These are phyloP conservation scores for Dispira parvispora DNA, from an alignment of 192 early-diverging fungal genomes.

Conservation along the genomic window DNA sequence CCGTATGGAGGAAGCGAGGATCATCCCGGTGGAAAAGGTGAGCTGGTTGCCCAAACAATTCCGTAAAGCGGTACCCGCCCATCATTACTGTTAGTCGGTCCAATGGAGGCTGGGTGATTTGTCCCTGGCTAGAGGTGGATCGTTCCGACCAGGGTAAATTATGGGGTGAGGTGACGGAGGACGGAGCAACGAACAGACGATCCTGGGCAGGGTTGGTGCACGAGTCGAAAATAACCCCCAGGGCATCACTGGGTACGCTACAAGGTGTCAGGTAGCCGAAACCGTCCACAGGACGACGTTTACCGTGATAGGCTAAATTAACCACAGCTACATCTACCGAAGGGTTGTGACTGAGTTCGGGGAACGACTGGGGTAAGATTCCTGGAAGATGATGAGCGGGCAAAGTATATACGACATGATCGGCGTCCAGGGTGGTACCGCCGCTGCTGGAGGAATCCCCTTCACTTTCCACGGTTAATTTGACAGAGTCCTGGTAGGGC, in stretches of 20 bases:
- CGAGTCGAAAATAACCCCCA: conserved; percentile 85
- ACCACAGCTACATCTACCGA: conserved; percentile 68
- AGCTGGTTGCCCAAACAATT: conserved; percentile 29
- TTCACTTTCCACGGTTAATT: conserved; percentile 16
- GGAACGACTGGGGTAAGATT: conserved; percentile 23
- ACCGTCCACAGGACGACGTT: conserved; percentile 46
- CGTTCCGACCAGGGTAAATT: not conserved
- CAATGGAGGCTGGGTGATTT: not conserved
- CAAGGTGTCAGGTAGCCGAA: conserved; percentile 85
- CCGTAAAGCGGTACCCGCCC: conserved; percentile 60
- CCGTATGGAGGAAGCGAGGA: conserved; percentile 24
- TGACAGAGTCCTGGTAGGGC: too few species aligned
- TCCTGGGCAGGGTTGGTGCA: conserved; percentile 56
- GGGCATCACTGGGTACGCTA: conserved; percentile 30
- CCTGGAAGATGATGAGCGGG: conserved; percentile 33
- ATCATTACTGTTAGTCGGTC: conserved; percentile 73
- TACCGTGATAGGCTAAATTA: conserved; percentile 48
- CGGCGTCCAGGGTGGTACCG: conserved; percentile 15
- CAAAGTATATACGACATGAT: conserved; percentile 53
- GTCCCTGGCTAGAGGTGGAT: not conserved
- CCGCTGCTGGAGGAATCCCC: not conserved
- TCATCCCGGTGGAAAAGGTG: conserved; percentile 13
- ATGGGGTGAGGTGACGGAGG: conserved; percentile 16
- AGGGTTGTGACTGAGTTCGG: conserved; percentile 41
- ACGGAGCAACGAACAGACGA: conserved; percentile 12